Conservation (phyloP, 2,329 filamentous ascomycete species). For the Xylariaceae sp. region DNA sequence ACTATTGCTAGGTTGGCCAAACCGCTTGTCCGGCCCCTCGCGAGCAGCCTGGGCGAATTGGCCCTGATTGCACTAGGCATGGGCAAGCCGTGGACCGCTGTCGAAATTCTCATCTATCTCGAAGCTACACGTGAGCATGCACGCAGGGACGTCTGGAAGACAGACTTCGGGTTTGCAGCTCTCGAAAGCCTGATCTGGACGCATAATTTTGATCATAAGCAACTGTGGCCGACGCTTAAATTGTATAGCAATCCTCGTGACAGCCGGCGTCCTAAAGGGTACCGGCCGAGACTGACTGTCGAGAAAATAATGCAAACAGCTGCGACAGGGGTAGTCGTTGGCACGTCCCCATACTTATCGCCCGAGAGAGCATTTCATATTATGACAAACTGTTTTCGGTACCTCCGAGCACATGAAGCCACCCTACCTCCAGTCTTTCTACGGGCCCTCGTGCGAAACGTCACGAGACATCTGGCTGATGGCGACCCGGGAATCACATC, state of each 20-base stretch:
- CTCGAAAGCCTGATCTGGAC: conserved; percentile 17
- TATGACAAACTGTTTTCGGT: conserved; percentile 30
- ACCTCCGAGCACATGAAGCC: conserved; percentile 24
- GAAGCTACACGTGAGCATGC: conserved; percentile 11
- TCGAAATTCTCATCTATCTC: conserved; percentile 21
- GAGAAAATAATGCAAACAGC: conserved; percentile 11
- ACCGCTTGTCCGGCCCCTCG: conserved; percentile 12
- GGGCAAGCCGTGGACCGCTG: conserved; percentile 21
- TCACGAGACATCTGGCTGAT: conserved; percentile 35
- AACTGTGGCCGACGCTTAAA: conserved; percentile 15
- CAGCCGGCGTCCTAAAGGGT: neutral
- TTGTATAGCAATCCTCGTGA: conserved; percentile 3
- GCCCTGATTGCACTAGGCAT: conserved; percentile 22
- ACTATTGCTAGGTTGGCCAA: conserved; percentile 18
- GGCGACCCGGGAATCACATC: conserved; percentile 32
- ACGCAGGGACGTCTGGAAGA: conserved; percentile 24
- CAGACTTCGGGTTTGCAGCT: conserved; percentile 17
- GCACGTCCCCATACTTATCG: conserved; percentile 19
- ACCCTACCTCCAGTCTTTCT: conserved; percentile 24
- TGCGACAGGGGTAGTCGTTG: conserved; percentile 19
- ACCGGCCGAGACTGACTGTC: neutral
- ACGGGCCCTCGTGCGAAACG: conserved; percentile 30
- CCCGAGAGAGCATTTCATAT: conserved; percentile 26
- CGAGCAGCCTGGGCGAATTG: conserved; percentile 14
- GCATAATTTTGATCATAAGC: conserved; percentile 13